These are phyloP conservation scores for Penicillium cinerascens DNA, from an alignment of 495 filamentous ascomycete genomes.

Conservation along the genomic window DNA sequence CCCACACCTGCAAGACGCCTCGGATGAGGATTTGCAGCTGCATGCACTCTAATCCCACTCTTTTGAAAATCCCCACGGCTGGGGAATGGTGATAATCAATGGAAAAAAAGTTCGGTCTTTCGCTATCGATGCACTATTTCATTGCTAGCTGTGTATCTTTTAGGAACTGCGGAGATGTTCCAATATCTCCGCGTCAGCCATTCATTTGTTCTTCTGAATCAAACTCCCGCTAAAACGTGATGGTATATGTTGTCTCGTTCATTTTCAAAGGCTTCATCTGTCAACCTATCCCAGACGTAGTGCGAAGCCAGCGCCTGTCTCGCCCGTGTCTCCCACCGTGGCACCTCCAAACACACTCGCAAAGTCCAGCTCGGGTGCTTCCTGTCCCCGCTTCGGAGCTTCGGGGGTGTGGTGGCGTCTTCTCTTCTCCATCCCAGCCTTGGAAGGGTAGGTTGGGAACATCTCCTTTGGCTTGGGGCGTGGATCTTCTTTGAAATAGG, in stretches of 20 bases:
- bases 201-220: neutral
- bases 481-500: slow-evolving; percentile 87
- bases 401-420: slow-evolving; percentile 71
- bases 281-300: slow-evolving; percentile 59
- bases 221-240: neutral
- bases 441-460: slow-evolving; percentile 91
- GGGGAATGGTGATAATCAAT: slow-evolving; percentile 8
- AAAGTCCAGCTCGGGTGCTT: slow-evolving; percentile 63
- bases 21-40: neutral
- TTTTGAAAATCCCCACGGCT: neutral
- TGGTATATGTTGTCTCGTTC: neutral
- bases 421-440: slow-evolving; percentile 87
- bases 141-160: slow-evolving; percentile 12
- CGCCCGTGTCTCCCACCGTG: slow-evolving; percentile 62
- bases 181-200: neutral
- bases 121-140: neutral
- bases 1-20: neutral
- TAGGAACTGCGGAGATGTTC: neutral
- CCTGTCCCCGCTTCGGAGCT: slow-evolving; percentile 75
- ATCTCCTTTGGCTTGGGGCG: slow-evolving; percentile 80
- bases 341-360: slow-evolving; percentile 79
- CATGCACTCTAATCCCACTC: neutral
- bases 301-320: slow-evolving; percentile 79
- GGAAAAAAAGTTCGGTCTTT: neutral
- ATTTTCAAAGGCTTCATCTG: neutral